Evolutionary conservation across 2,329 filamentous ascomycete genomes (phyloP).

Genomic region (Ascochyta viciae-villosae): DNA sequence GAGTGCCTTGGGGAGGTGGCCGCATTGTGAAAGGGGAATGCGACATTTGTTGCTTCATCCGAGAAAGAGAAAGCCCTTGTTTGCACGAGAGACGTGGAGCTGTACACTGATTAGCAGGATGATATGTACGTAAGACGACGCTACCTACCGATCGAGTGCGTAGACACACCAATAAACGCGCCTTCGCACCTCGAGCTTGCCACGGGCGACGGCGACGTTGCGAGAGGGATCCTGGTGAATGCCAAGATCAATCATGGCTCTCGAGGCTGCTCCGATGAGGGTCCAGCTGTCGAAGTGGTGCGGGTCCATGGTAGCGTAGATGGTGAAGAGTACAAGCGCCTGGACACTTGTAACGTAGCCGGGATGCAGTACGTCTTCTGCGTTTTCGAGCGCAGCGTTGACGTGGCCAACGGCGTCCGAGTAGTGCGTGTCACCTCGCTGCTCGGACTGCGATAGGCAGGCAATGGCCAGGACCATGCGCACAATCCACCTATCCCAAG

Average conservation of each 20-base stretch:
- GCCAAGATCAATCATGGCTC: slow-evolving; percentile 87
- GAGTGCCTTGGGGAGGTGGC: slow-evolving; percentile 50
- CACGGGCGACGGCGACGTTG: slow-evolving; percentile 70
- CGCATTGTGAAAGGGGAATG: slow-evolving; percentile 66
- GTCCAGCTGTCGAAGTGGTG: slow-evolving; percentile 95
- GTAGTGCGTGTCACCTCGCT: slow-evolving; percentile 68
- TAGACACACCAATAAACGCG: slow-evolving; percentile 92
- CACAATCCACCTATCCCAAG: slow-evolving; percentile 82
- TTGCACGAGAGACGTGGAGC: slow-evolving; percentile 86
- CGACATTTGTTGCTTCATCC: slow-evolving; percentile 84
- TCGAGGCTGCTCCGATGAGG: slow-evolving; percentile 85
- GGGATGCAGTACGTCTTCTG: slow-evolving; percentile 83
- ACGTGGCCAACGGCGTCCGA: slow-evolving; percentile 67
- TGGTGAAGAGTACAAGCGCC: slow-evolving; percentile 81
- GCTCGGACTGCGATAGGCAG: slow-evolving; percentile 74
- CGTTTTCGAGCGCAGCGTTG: slow-evolving; percentile 73
- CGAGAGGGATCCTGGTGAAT: slow-evolving; percentile 89
- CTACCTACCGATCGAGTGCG: slow-evolving; percentile 76
- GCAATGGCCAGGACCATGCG: slow-evolving; percentile 90
- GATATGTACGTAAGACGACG: slow-evolving; percentile 4
- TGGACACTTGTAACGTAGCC: slow-evolving; percentile 87
- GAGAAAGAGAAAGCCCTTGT: slow-evolving; percentile 91
- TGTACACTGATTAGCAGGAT: slow-evolving; percentile 47
- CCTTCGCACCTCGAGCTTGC: slow-evolving; percentile 77
- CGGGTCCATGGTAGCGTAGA: slow-evolving; percentile 90